Percentiles rank a stretch among this genome's conserved stretches.
phyloP scores from a whole-genome alignment of 768 basidiomycete species.

The Amanita muscaria region DNA sequence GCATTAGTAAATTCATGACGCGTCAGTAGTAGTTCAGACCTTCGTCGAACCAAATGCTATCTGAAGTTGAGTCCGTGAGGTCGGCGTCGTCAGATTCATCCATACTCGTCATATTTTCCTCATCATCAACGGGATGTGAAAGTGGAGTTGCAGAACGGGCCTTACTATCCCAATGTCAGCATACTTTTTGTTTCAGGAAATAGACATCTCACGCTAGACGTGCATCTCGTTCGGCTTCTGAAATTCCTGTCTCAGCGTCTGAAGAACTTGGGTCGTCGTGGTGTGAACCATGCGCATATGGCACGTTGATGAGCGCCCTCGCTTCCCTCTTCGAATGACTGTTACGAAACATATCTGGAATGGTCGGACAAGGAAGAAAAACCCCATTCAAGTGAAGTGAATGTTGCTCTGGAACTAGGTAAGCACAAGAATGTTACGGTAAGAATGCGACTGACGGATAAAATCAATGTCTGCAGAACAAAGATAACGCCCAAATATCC shows the following conservation, averaged over 20 bases:
- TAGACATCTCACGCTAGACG: slow-evolving; percentile 49
- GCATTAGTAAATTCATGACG: neutral
- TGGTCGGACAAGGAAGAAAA: slow-evolving; percentile 32
- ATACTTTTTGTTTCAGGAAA: neutral
- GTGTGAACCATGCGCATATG: slow-evolving; percentile 4
- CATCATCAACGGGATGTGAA: slow-evolving; percentile 16
- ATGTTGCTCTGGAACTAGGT: neutral
- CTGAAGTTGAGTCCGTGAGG: slow-evolving; percentile 48
- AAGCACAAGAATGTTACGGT: neutral
- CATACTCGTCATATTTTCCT: slow-evolving; percentile 49
- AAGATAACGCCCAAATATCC: slow-evolving; percentile 31
- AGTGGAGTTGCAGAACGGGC: slow-evolving; percentile 41
- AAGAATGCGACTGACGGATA: neutral
- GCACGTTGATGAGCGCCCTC: neutral
- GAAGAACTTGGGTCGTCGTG: slow-evolving; percentile 29
- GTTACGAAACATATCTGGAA: slow-evolving; percentile 8
- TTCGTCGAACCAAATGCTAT: slow-evolving; percentile 39
- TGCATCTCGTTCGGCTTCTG: slow-evolving; percentile 63
- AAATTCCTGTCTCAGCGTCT: slow-evolving; percentile 52
- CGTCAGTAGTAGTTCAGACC: neutral
- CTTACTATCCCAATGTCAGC: slow-evolving; percentile 25
- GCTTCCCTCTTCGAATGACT: neutral
- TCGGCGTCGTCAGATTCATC: slow-evolving; percentile 79
- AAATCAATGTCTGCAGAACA: slow-evolving; percentile 8
- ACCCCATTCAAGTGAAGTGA: slow-evolving; percentile 37